Evolutionary conservation across 2,329 filamentous ascomycete genomes (phyloP).

Genomic region (Orbilia blumenaviensis): DNA sequence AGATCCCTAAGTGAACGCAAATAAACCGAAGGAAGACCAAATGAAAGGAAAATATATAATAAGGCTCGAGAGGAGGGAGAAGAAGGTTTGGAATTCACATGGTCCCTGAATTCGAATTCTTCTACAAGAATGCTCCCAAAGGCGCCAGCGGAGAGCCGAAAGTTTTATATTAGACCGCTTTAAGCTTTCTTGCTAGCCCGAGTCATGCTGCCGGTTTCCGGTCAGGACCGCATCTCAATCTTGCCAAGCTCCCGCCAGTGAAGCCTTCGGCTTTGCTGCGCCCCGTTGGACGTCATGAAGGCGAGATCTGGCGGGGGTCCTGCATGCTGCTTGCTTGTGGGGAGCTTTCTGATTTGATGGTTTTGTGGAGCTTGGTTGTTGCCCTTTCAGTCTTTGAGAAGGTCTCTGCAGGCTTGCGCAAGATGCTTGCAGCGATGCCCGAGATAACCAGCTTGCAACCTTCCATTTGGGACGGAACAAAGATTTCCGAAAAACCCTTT

Average conservation of each 20-base stretch:
- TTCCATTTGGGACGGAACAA: slow-evolving; percentile 13
- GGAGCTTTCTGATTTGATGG: slow-evolving; percentile 9
- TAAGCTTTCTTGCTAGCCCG: slow-evolving; percentile 10
- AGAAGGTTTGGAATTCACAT: neutral
- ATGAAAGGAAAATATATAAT: neutral
- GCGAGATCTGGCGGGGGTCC: slow-evolving; percentile 2
- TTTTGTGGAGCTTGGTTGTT: neutral
- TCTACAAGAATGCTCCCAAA: neutral
- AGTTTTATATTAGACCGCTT: slow-evolving; percentile 24
- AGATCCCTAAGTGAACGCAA: neutral
- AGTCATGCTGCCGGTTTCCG: slow-evolving; percentile 27
- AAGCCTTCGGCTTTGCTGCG: slow-evolving; percentile 22
- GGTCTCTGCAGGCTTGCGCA: too few relatives aligned
- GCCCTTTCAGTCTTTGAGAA: slow-evolving; percentile 5
- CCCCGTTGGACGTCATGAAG: slow-evolving; percentile 32
- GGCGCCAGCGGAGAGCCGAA: neutral
- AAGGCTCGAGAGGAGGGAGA: neutral
- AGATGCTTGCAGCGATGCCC: neutral
- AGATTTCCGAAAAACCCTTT: neutral
- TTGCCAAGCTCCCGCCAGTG: slow-evolving; percentile 20
- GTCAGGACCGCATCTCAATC: slow-evolving; percentile 20
- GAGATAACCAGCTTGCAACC: slow-evolving; percentile 1
- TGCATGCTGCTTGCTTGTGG: slow-evolving; percentile 1
- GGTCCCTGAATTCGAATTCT: neutral
- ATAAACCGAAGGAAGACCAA: neutral